A percentile compares a stretch with the other conserved stretches of the same genome.
phyloP scores from a whole-genome alignment of 2,329 filamentous ascomycete genomes.

The Paecilomyces sp. region DNA sequence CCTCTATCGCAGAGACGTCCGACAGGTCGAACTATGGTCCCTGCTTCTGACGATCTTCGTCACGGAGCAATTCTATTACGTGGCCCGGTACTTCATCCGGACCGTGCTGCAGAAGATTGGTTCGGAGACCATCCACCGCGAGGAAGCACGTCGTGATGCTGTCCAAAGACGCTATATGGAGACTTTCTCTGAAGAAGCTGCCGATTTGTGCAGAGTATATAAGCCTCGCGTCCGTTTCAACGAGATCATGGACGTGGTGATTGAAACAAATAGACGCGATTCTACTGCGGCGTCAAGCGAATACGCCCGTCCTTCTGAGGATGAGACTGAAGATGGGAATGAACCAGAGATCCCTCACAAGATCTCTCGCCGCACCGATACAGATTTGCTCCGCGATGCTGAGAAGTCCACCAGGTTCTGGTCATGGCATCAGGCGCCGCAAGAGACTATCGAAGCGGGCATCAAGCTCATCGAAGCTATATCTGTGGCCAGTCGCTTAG shows the following conservation, averaged over 20 bases:
- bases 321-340: background rate
- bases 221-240: conserved; percentile 25
- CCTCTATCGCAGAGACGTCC: conserved; percentile 65
- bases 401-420: conserved; percentile 47
- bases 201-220: background rate
- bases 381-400: conserved; percentile 15
- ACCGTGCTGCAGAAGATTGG: conserved; percentile 70
- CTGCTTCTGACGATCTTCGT: conserved; percentile 72
- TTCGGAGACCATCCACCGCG: conserved; percentile 73
- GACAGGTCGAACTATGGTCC: conserved; percentile 65
- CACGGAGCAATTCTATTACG: conserved; percentile 77
- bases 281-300: background rate
- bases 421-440: conserved; percentile 43
- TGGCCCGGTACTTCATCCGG: conserved; percentile 62
- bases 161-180: conserved; percentile 71
- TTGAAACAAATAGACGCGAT: conserved; percentile 2
- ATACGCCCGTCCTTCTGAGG: background rate
- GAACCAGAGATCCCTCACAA: background rate
- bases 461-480: conserved; percentile 43
- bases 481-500: conserved; percentile 15
- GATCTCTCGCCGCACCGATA: background rate
- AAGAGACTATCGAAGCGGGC: conserved; percentile 46
- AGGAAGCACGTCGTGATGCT: conserved; percentile 68
- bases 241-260: conserved; percentile 15
- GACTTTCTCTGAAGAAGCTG: conserved; percentile 6